Percentiles rank a stretch among this genome's conserved stretches.
These are phyloP conservation scores for Hydnomerulius pinastri DNA, from an alignment of 768 basidiomycete species.

Conservation along the genomic window DNA sequence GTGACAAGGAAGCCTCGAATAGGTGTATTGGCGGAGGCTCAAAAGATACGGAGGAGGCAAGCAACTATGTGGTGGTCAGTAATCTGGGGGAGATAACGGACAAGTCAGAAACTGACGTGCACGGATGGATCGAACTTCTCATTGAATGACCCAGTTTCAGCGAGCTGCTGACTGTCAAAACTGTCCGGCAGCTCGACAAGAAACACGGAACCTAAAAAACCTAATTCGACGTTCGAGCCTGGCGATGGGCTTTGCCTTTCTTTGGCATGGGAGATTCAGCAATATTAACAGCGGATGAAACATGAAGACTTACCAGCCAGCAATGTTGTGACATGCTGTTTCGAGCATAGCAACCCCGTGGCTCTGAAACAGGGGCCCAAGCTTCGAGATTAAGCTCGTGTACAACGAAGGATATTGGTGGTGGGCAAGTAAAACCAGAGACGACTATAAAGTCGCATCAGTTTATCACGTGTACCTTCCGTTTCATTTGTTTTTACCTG, in stretches of 20 bases:
- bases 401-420: conserved; percentile 84
- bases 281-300: background rate
- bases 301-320: conserved; percentile 65
- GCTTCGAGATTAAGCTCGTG: conserved; percentile 58
- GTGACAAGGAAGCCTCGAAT: conserved; percentile 64
- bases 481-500: conserved; percentile 49
- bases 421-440: conserved; percentile 79
- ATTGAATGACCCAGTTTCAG: conserved; percentile 50
- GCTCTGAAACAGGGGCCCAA: conserved; percentile 73
- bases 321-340: conserved; percentile 82
- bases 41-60: conserved; percentile 64
- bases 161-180: conserved; percentile 72
- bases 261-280: conserved; percentile 37
- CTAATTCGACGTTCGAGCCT: conserved; percentile 72
- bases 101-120: conserved; percentile 41
- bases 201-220: conserved; percentile 79
- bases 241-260: conserved; percentile 76
- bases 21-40: conserved; percentile 57
- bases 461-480: background rate
- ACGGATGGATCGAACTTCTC: conserved; percentile 52
- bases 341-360: conserved; percentile 84
- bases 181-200: conserved; percentile 70
- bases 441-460: conserved; percentile 15
- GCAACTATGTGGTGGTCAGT: conserved; percentile 48
- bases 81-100: background rate